These are phyloP conservation scores for Haematococcus sp. DNA, from an alignment of 139 green algal genomes.

Conservation along the genomic window DNA sequence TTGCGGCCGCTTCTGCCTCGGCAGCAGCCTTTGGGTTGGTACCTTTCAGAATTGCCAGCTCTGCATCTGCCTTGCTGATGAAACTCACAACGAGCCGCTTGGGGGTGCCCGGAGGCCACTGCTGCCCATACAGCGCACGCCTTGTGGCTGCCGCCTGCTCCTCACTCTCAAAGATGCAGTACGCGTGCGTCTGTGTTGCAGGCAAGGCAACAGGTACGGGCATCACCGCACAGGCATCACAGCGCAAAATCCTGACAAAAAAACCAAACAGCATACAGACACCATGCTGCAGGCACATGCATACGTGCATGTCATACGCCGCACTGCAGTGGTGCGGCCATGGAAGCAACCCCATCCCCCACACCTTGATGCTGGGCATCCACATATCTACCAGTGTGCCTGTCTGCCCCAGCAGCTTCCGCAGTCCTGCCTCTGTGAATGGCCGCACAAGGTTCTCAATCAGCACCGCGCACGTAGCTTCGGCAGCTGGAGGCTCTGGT, in stretches of 20 bases:
- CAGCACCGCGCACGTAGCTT: slow-evolving; percentile 44
- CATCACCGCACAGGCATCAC: too few species aligned
- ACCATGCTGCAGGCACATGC: too few species aligned
- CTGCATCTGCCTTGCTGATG: slow-evolving; percentile 46
- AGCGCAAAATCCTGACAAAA: too few species aligned
- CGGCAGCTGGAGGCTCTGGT: neutral
- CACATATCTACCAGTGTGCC: slow-evolving; percentile 67
- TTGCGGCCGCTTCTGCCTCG: neutral
- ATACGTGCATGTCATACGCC: too few species aligned
- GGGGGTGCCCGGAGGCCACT: slow-evolving; percentile 48
- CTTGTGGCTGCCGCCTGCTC: slow-evolving; percentile 56
- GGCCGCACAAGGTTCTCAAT: slow-evolving; percentile 80
- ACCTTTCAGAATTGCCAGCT: slow-evolving; percentile 42
- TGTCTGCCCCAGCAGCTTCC: slow-evolving; percentile 47
- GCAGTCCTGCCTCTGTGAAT: slow-evolving; percentile 57
- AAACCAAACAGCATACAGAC: too few species aligned
- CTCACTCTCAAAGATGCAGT: slow-evolving; percentile 56
- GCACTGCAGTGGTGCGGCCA: too few species aligned
- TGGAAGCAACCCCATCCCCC: too few species aligned
- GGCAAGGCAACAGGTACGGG: neutral
- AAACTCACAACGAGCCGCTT: slow-evolving; percentile 48
- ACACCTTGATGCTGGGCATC: slow-evolving; percentile 80
- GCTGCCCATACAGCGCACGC: slow-evolving; percentile 34
- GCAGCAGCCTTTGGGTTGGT: slow-evolving; percentile 3
- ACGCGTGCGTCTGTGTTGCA: slow-evolving; percentile 50